Evolutionary conservation across 805 yeast genomes (phyloP).

Genomic region (Kodamaea hsintzibuensis): DNA sequence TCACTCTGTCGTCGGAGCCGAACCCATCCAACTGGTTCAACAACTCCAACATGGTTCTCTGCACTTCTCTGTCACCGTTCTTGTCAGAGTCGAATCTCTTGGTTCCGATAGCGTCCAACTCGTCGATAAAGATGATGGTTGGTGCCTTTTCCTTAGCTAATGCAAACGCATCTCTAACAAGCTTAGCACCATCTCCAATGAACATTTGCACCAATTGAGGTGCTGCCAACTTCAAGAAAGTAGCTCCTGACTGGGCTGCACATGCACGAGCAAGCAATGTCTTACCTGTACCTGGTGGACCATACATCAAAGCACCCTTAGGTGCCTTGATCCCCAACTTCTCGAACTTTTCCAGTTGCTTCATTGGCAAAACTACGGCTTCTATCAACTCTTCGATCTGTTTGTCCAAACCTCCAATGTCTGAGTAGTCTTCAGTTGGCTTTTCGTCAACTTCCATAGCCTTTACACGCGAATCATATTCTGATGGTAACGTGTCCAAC

Average conservation of each 20-base stretch:
- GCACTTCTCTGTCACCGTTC: conserved; percentile 49
- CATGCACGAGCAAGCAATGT: conserved; percentile 49
- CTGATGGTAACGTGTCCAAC: conserved; percentile 93
- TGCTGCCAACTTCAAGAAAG: conserved; percentile 46
- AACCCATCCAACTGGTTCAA: conserved; percentile 78
- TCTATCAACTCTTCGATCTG: conserved; percentile 98
- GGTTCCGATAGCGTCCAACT: conserved; percentile 49
- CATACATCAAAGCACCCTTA: conserved; percentile 49
- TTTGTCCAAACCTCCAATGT: conserved; percentile 97
- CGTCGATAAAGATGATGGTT: conserved; percentile 47
- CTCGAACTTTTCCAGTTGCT: conserved; percentile 95
- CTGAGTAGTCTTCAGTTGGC: conserved; percentile 95
- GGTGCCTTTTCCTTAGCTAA: conserved; percentile 50
- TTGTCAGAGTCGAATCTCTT: conserved; percentile 47
- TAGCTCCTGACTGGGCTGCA: conserved; percentile 49
- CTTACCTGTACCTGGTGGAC: conserved; percentile 52
- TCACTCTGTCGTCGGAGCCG: conserved; percentile 95
- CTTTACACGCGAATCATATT: conserved; percentile 95
- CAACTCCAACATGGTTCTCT: conserved; percentile 50
- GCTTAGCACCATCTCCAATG: conserved; percentile 49
- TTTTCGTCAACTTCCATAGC: conserved; percentile 99
- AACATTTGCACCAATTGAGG: conserved; percentile 50
- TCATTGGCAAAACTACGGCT: conserved; percentile 98
- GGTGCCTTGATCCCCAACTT: conserved; percentile 82
- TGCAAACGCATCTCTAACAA: conserved; percentile 48